Evolutionary conservation across 2,329 filamentous ascomycete species (phyloP), one percentile per base, ranked within the genome.

Genomic region (Paramyrothecium roridum): DNA sequence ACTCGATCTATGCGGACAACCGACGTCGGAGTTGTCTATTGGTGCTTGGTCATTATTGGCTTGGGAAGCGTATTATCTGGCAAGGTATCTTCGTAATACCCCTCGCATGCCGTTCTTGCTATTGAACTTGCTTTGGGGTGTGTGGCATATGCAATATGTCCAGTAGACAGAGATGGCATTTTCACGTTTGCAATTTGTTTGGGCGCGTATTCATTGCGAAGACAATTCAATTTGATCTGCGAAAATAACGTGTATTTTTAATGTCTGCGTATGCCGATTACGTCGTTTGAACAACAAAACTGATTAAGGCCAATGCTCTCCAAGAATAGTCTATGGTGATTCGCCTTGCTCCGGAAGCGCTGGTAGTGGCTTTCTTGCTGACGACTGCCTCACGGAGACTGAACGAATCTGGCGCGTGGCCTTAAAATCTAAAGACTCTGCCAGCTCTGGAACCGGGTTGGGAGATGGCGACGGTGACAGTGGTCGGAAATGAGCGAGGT

Each of bases 321-420:
- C n/a, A n/a, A n/a, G 10, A 6, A 30, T 30, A 30, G 10, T 30
- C n/a, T 19, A 43, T 43, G n/a, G 37, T 17, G 37, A 43, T 19
- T 43, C 37, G 37, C 37, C 37, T 17, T 43, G 52, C 49, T 62
- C 60, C 21, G 60, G 60, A 10, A 62, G 50, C 8, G 60, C 59
- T 3, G 60, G 60, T 13, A 62, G 30, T 13, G 60, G 60, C 43
- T 62, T 62, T 13, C 56, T 45, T 16, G 46, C 30, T 21, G 19
- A 37, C 6, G 13, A 22, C 45, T 43, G 48, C 45, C 8, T 23
- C 6, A 43, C n/a, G 16, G 12, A 13, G 12, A 6, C 16, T 43
- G 37, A 16, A 43, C 13, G 13, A 43, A 4, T 43, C 13, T 43
- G 37, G 12, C 12, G 37, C 4, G 37, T 43, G 7, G 37, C 7